Evolutionary conservation across 495 filamentous ascomycete genomes (phyloP), one percentile per base, ranked within the genome.

Genomic region (Neurospora africana): DNA sequence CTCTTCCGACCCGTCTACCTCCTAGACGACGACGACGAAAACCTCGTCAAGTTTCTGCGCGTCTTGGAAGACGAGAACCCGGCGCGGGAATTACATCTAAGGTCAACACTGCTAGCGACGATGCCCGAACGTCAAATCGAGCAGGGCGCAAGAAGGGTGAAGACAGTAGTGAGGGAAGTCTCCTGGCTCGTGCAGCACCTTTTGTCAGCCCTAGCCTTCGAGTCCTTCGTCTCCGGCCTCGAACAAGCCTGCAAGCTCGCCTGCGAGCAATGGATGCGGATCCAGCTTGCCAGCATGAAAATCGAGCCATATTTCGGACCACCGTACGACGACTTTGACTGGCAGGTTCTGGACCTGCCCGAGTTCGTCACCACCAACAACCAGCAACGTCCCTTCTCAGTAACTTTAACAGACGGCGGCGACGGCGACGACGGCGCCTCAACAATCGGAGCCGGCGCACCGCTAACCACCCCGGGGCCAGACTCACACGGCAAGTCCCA

Each of bases 231-330:
- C 65, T 69, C 73, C 15, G 79, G 80, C 8, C 75, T 81, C n/a
- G 80, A 80, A 58, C 69, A 68, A 9, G 78, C 79, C 1, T 81
- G 80, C 76, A 68, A 43, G 39, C 73, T 81, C 4, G 78, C 80
- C 0, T 78, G 80, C 69, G 76, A 78, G 65, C 78, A 80, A 74
- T 81, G 80, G 80, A 77, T 78, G 73, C 76, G 75, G 68, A 81
- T 81, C 72, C 80, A 81, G 69, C 61, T 76, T 4, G 76, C 80
- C 6, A 30, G 72, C 6, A 78, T 81, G 71, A 81, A 81, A 76
- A 79, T 81, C 71, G 80, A 81, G 75, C 79, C 80, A 5, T 81
- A 81, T 67, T 81, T 81, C 39, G 80, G 80, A 3, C 80, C 80
- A 40, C 80, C 80, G 0, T 81, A 80, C 53, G 80, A 81, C 70